phyloP scores from a whole-genome alignment of 192 early-diverging fungal genomes.

The Coemansia sp. region DNA sequence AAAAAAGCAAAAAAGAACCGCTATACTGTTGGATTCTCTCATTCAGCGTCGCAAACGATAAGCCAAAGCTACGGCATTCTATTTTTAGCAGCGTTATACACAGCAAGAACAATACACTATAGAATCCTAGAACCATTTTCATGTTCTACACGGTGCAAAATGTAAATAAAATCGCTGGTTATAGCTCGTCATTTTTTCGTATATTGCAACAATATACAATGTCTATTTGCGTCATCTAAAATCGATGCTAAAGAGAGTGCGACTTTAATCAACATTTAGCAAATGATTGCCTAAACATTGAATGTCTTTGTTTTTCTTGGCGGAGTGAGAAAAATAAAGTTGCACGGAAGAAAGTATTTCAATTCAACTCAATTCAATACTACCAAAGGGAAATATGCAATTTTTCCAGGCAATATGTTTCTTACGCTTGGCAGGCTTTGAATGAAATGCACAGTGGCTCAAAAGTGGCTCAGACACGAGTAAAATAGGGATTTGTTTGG shows the following conservation, averaged over 20 bases:
- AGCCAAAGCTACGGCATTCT: neutral
- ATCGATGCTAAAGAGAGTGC: neutral
- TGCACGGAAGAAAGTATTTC: neutral
- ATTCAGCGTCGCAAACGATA: slow-evolving; percentile 20
- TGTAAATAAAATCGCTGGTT: too few species aligned
- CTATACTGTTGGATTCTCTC: slow-evolving; percentile 30
- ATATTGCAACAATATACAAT: neutral
- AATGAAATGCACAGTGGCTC: neutral
- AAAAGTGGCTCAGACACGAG: neutral
- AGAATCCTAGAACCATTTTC: too few species aligned
- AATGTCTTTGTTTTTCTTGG: neutral
- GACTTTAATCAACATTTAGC: neutral
- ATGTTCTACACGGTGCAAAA: too few species aligned
- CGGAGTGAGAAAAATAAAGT: neutral
- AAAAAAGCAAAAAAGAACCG: slow-evolving; percentile 26
- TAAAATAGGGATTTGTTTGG: too few species aligned
- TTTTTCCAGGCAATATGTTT: too few species aligned
- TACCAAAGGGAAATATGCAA: too few species aligned
- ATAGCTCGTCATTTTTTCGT: too few species aligned
- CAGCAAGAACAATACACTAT: neutral
- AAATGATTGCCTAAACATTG: neutral
- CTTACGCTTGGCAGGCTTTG: too few species aligned
- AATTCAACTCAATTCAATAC: too few species aligned
- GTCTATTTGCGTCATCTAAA: neutral
- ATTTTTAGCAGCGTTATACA: slow-evolving; percentile 1